Evolutionary conservation across 2,329 filamentous ascomycete species (phyloP).

Genomic region (Botrytis hyacinthi): DNA sequence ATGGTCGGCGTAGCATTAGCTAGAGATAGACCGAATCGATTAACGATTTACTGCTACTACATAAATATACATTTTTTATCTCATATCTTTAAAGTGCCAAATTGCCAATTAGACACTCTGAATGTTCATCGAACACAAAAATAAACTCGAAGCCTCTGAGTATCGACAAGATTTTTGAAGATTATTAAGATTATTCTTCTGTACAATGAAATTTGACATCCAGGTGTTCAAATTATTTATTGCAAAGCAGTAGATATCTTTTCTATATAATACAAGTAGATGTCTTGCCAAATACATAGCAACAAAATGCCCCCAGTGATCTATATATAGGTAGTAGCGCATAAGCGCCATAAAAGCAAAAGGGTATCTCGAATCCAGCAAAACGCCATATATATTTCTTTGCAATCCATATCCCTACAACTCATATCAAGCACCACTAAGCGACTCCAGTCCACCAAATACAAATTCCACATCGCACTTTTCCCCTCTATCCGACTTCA

Average conservation of each 20-base stretch:
- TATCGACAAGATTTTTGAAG: neutral
- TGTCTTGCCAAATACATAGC: neutral
- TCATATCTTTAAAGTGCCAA: neutral
- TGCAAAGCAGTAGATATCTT: neutral
- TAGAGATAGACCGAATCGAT: neutral
- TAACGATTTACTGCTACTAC: neutral
- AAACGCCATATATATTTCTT: slow-evolving; percentile 1
- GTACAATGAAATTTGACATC: neutral
- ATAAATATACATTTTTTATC: neutral
- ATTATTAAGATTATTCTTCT: neutral
- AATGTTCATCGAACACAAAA: neutral
- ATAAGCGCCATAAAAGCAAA: slow-evolving; percentile 19
- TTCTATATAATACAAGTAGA: neutral
- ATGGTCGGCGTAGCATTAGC: neutral
- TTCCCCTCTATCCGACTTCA: slow-evolving; percentile 13
- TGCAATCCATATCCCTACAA: neutral
- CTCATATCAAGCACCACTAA: slow-evolving; percentile 2
- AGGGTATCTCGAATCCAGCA: slow-evolving; percentile 15
- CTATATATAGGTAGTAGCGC: neutral
- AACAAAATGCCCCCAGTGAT: neutral
- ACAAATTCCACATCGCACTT: slow-evolving; percentile 27
- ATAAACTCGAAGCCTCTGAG: neutral
- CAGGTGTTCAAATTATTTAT: neutral
- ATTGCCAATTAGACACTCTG: neutral
- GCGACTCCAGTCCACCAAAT: slow-evolving; percentile 26